Conservation (phyloP, 164 flowering plant genomes). For the Sedum album region DNA sequence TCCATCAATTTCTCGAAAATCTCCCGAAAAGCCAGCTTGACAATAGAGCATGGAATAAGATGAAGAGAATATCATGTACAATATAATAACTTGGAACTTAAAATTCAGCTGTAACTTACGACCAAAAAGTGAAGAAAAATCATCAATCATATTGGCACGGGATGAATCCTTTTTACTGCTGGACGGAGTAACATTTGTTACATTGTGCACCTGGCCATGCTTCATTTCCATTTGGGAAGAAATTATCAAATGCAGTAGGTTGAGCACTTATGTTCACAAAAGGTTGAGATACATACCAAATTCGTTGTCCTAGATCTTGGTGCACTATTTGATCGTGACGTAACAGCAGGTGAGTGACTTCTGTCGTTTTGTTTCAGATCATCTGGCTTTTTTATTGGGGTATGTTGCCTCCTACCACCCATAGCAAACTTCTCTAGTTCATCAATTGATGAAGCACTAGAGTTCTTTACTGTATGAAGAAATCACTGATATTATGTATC, state of each 20-base stretch:
- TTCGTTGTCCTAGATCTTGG: constrained; percentile 23
- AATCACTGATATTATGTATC: constrained; percentile 7
- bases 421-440: constrained; percentile 43
- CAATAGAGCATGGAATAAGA: constrained; percentile 12
- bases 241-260: constrained; percentile 21
- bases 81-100: constrained; percentile 3
- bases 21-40: constrained; percentile 35
- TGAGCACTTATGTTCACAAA: constrained; percentile 13
- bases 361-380: neutral
- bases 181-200: constrained; percentile 16
- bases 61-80: neutral
- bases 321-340: constrained; percentile 23
- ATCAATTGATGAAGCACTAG: constrained; percentile 29
- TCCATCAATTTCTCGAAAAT: constrained; percentile 66
- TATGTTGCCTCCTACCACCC: constrained; percentile 24
- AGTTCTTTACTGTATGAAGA: constrained; percentile 19
- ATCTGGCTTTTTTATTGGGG: constrained; percentile 9
- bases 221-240: constrained; percentile 10
- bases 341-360: constrained; percentile 1
- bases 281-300: constrained; percentile 17
- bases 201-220: constrained; percentile 14
- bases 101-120: constrained; percentile 20
- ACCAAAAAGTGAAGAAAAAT: constrained; percentile 36
- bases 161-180: constrained; percentile 21
- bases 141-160: constrained; percentile 19